These are phyloP conservation scores for Dipteronia sinensis DNA, from an alignment of 345 rosid species.

Conservation along the genomic window DNA sequence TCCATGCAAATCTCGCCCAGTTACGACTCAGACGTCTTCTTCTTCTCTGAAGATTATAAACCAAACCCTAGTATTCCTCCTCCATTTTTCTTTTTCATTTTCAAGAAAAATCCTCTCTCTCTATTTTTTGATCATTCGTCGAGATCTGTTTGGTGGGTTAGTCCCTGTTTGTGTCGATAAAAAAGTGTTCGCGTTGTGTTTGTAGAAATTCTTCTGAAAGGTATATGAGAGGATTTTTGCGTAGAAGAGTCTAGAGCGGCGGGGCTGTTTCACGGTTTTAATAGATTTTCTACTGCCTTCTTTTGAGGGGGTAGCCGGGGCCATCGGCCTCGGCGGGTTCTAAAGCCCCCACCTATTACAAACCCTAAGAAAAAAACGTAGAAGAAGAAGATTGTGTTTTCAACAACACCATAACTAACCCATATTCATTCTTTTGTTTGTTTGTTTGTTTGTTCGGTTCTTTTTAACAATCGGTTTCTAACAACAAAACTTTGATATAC, in stretches of 20 bases:
- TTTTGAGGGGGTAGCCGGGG: slow-evolving; percentile 99
- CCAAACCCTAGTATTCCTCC: slow-evolving; percentile 9
- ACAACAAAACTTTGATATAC: not conserved
- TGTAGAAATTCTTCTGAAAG: slow-evolving; percentile 34
- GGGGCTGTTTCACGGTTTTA: slow-evolving; percentile 39
- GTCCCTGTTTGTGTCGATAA: slow-evolving; percentile 16
- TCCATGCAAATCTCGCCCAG: slow-evolving; percentile 68
- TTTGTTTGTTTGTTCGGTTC: no score
- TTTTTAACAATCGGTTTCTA: no score
- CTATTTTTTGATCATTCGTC: not conserved
- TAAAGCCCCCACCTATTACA: slow-evolving; percentile 83
- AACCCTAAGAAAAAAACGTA: slow-evolving; percentile 18
- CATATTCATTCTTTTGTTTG: slow-evolving; percentile 7
- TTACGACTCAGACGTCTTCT: slow-evolving; percentile 27
- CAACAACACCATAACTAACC: slow-evolving; percentile 19
- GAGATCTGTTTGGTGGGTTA: slow-evolving; percentile 45
- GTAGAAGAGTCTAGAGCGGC: slow-evolving; percentile 40
- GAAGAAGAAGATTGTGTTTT: not conserved
- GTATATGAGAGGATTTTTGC: slow-evolving; percentile 45
- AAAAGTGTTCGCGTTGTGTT: slow-evolving; percentile 2
- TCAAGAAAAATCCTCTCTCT: no score
- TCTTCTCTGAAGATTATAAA: not conserved
- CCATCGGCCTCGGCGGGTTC: slow-evolving; percentile 99
- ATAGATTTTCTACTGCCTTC: slow-evolving; percentile 66
- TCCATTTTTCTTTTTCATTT: not conserved